Evolutionary conservation across 805 yeast genomes (phyloP).

Genomic region (Wickerhamiella australiensis): DNA sequence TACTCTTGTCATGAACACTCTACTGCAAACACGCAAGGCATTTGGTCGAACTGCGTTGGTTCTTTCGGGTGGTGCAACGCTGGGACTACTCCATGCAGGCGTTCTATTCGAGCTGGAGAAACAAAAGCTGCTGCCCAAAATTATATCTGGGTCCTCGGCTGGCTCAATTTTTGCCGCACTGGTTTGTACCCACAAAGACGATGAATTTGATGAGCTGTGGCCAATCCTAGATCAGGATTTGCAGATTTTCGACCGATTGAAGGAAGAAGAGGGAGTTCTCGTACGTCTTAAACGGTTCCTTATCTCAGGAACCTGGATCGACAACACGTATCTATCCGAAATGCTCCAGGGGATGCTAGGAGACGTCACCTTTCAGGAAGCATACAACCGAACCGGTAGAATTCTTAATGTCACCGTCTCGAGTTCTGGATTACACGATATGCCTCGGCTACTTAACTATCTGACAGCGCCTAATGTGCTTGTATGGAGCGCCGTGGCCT

Average conservation of each 20-base stretch:
- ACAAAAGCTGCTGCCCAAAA: conserved; percentile 64
- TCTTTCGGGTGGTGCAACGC: conserved; percentile 92
- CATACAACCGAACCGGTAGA: conserved; percentile 85
- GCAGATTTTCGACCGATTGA: conserved; percentile 47
- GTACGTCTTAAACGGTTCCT: conserved; percentile 48
- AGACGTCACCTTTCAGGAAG: conserved; percentile 84
- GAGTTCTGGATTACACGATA: conserved; percentile 81
- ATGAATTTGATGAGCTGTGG: conserved; percentile 43
- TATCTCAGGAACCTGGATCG: conserved; percentile 84
- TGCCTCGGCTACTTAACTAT: conserved; percentile 76
- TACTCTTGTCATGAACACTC: conserved; percentile 57
- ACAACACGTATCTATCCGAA: conserved; percentile 51
- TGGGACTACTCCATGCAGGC: conserved; percentile 88
- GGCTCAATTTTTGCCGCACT: conserved; percentile 92
- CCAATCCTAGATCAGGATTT: conserved; percentile 37
- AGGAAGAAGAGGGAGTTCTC: conserved; percentile 41
- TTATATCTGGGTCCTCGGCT: conserved; percentile 88
- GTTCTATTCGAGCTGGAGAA: conserved; percentile 71
- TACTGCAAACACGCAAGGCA: conserved; percentile 78
- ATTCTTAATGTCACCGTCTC: conserved; percentile 92
- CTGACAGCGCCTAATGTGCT: conserved; percentile 88
- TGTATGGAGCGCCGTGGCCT: conserved; percentile 80
- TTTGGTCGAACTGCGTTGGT: conserved; percentile 91
- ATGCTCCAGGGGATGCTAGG: conserved; percentile 76
- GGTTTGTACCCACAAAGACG: conserved; percentile 65